These are phyloP conservation scores for Diaporthe citri DNA, from an alignment of 2,329 filamentous ascomycete genomes.

Conservation along the genomic window DNA sequence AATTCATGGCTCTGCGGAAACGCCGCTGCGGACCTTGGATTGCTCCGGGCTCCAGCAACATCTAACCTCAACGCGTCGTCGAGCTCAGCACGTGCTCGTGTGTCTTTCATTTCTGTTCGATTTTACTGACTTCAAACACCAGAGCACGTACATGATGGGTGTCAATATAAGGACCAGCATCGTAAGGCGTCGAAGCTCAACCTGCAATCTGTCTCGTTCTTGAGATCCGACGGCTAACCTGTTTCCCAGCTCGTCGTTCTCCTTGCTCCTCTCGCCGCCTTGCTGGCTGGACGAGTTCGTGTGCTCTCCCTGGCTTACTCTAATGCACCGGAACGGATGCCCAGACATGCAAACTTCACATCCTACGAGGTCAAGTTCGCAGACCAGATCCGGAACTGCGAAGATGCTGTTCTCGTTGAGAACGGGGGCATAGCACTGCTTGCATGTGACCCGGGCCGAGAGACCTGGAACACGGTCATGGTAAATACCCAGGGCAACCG, in stretches of 20 bases:
- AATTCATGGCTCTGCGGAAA: background rate
- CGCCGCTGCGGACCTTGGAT: background rate
- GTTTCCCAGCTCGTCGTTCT: slow-evolving; percentile 1
- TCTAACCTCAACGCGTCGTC: no score
- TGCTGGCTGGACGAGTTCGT: background rate
- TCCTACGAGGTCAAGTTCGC: slow-evolving; percentile 49
- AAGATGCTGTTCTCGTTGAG: slow-evolving; percentile 55
- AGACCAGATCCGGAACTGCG: slow-evolving; percentile 54
- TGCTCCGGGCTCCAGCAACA: background rate
- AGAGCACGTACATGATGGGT: background rate
- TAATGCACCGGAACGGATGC: slow-evolving; percentile 20
- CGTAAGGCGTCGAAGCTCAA: background rate
- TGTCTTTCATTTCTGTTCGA: background rate
- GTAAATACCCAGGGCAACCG: background rate
- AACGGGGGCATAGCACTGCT: slow-evolving; percentile 52
- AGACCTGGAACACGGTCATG: slow-evolving; percentile 58
- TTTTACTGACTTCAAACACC: background rate
- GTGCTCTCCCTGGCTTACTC: slow-evolving; percentile 15
- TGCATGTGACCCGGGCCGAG: slow-evolving; percentile 55
- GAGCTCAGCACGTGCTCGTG: background rate
- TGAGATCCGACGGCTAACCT: background rate
- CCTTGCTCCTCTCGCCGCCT: background rate
- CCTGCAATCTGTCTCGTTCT: no score
- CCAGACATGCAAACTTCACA: slow-evolving; percentile 27
- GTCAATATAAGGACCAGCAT: slow-evolving; percentile 14